Evolutionary conservation across 129 eudicot species (phyloP).

Genomic region (Centaurea solstitialis): DNA sequence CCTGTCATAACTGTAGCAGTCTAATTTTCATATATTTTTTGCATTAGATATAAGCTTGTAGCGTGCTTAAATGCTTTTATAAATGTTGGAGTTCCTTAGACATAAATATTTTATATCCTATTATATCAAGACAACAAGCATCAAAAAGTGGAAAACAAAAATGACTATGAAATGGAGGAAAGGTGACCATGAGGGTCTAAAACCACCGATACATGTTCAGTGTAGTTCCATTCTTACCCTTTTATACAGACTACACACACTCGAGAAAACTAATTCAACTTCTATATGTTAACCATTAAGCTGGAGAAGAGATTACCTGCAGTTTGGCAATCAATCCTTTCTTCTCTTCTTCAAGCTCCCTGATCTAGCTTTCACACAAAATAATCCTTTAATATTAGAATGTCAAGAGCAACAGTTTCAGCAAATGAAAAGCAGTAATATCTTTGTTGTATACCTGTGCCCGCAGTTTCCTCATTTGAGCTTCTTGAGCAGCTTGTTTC

Average conservation of each 20-base stretch:
- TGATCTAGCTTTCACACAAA: constrained; percentile 75
- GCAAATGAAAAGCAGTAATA: background rate
- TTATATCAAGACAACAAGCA: background rate
- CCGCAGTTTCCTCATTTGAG: constrained; percentile 81
- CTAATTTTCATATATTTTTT: background rate
- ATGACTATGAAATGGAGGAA: background rate
- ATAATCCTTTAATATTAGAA: constrained; percentile 3
- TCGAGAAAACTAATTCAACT: background rate
- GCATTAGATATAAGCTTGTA: constrained; percentile 9
- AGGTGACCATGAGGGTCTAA: background rate
- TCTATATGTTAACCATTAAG: constrained; percentile 11
- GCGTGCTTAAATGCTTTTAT: background rate
- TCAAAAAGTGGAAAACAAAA: background rate
- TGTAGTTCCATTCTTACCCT: background rate
- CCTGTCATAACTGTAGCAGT: background rate
- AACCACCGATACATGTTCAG: background rate
- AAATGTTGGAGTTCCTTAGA: background rate
- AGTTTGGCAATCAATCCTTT: constrained; percentile 82
- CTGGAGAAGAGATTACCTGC: constrained; percentile 52
- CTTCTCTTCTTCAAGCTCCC: constrained; percentile 98
- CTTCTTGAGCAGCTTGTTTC: constrained; percentile 98
- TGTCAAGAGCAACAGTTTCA: constrained; percentile 11
- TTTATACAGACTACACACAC: constrained; percentile 5
- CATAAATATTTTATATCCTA: background rate
- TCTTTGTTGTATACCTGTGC: constrained; percentile 66